A percentile compares a stretch with the other conserved stretches of the same genome.
Evolutionary conservation across 176 grass and related monocot species (phyloP).

Genomic region (Triticum monococcum): DNA sequence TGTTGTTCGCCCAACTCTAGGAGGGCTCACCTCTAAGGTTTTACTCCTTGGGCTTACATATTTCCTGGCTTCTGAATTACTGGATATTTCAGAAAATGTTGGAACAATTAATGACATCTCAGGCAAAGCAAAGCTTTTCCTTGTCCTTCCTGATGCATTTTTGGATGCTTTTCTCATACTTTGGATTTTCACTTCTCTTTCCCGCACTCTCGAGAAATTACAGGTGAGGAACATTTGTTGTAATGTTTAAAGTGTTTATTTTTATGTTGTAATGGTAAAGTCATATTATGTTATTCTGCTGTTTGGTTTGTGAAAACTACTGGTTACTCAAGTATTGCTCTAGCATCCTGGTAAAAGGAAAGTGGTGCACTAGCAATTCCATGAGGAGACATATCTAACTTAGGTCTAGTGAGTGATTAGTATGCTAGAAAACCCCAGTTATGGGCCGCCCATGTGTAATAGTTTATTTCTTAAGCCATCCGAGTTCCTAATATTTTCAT

Average conservation of each 20-base stretch:
- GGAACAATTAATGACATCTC: slow-evolving; percentile 99
- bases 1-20: slow-evolving; percentile 90
- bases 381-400: background rate
- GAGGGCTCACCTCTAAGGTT: slow-evolving; percentile 95
- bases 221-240: slow-evolving; percentile 50
- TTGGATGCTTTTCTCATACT: slow-evolving; percentile 97
- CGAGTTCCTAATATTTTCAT: background rate
- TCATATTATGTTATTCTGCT: background rate
- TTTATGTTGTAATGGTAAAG: background rate
- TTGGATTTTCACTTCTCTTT: slow-evolving; percentile 99
- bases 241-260: slow-evolving; percentile 2
- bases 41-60: slow-evolving; percentile 96
- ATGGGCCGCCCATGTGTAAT: background rate
- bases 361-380: background rate
- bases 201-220: slow-evolving; percentile 87
- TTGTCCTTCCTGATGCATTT: slow-evolving; percentile 96
- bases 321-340: background rate
- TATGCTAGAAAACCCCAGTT: background rate
- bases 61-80: slow-evolving; percentile 83
- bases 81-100: slow-evolving; percentile 94
- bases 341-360: background rate
- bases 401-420: slow-evolving; percentile 9
- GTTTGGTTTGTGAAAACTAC: background rate
- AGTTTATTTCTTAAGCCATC: background rate
- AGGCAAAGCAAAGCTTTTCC: slow-evolving; percentile 86